These are phyloP conservation scores for Nicotiana tomentosiformis DNA, from an alignment of 257 asterid species.

Conservation along the genomic window DNA sequence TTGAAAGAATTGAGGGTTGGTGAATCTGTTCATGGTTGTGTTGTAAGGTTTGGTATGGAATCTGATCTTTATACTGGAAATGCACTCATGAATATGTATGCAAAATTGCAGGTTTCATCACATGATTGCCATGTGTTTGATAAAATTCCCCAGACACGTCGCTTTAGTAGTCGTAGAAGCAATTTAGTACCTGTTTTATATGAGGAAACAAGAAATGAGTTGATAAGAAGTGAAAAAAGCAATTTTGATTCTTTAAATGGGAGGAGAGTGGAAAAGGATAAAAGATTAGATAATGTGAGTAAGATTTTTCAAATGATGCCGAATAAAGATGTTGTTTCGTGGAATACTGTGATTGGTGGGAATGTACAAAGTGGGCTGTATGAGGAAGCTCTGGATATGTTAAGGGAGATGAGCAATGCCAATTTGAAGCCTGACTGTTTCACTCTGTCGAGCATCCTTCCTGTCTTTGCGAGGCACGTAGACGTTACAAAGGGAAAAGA, in stretches of 20 bases:
- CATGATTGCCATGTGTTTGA: slow-evolving; percentile 33
- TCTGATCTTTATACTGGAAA: slow-evolving; percentile 75
- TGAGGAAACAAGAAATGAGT: slow-evolving; percentile 9
- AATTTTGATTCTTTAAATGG: slow-evolving; percentile 1
- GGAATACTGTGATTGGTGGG: slow-evolving; percentile 85
- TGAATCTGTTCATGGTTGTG: slow-evolving; percentile 68
- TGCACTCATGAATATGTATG: slow-evolving; percentile 87
- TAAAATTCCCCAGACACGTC: slow-evolving; percentile 30
- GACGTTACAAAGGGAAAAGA: slow-evolving; percentile 74
- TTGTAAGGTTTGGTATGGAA: slow-evolving; percentile 57
- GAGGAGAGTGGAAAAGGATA: slow-evolving; percentile 25
- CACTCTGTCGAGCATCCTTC: slow-evolving; percentile 74
- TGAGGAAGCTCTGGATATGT: slow-evolving; percentile 49
- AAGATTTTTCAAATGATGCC: slow-evolving; percentile 78
- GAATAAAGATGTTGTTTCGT: slow-evolving; percentile 65
- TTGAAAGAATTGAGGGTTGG: slow-evolving; percentile 64
- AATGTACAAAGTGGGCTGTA: slow-evolving; percentile 46
- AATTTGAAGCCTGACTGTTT: slow-evolving; percentile 65
- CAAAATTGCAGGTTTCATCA: slow-evolving; percentile 44
- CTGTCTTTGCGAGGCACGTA: slow-evolving; percentile 44
- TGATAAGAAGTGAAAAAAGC: neutral
- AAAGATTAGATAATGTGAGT: slow-evolving; percentile 34
- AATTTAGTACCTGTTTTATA: neutral
- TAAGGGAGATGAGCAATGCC: slow-evolving; percentile 62
- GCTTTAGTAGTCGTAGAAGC: neutral